These are phyloP conservation scores for Ogataea polymorpha DNA, from an alignment of 805 yeast genomes.

Conservation along the genomic window DNA sequence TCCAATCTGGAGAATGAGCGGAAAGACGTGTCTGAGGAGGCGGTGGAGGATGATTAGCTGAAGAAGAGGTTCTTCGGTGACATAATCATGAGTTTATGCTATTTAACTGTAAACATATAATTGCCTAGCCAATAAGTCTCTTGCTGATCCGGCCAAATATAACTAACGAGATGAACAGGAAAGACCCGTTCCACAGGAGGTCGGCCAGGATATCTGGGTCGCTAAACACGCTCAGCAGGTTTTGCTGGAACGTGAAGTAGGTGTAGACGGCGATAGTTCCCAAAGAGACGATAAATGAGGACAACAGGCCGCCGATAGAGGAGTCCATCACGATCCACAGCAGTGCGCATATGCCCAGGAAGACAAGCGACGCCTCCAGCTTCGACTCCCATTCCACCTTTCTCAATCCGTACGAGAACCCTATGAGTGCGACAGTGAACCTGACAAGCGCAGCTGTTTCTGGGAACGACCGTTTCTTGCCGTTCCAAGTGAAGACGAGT, in stretches of 20 bases:
- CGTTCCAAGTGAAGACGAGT: slow-evolving; percentile 11
- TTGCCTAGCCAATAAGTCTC: slow-evolving; percentile 6
- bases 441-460: slow-evolving; percentile 31
- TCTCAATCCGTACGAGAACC: slow-evolving; percentile 67
- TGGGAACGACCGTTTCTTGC: slow-evolving; percentile 9
- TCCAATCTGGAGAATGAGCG: slow-evolving; percentile 55
- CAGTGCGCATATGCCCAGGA: slow-evolving; percentile 61
- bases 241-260: slow-evolving; percentile 4
- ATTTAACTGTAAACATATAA: slow-evolving; percentile 8
- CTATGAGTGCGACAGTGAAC: slow-evolving; percentile 59
- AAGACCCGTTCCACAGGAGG: slow-evolving; percentile 56
- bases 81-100: slow-evolving; percentile 2
- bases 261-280: slow-evolving; percentile 17
- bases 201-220: slow-evolving; percentile 33
- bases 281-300: slow-evolving; percentile 20
- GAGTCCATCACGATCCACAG: slow-evolving; percentile 49
- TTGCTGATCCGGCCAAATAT: slow-evolving; percentile 68
- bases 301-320: slow-evolving; percentile 19
- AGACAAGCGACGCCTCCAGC: slow-evolving; percentile 59
- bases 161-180: slow-evolving; percentile 62
- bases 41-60: slow-evolving; percentile 14
- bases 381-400: slow-evolving; percentile 67
- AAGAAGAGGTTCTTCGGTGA: slow-evolving; percentile 11
- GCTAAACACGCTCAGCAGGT: neutral
- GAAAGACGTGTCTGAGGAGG: slow-evolving; percentile 27